phyloP scores from a whole-genome alignment of 1,284 basidiomycete genomes.

The Hemileia vastatrix region DNA sequence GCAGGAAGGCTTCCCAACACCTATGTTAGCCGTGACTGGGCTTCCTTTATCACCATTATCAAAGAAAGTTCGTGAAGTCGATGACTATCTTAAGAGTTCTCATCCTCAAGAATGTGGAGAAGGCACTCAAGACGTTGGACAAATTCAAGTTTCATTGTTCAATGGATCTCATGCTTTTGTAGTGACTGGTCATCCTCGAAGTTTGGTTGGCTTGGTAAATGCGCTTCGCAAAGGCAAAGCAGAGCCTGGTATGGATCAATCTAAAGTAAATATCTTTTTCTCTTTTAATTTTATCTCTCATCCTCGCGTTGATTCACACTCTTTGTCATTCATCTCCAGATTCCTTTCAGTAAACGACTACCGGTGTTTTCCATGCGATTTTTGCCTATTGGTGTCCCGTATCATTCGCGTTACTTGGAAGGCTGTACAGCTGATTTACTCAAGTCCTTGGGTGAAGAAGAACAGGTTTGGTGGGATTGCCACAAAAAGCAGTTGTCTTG shows the following conservation, averaged over 20 bases:
- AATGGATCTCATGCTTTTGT: constrained; percentile 87
- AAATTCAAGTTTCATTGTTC: constrained; percentile 61
- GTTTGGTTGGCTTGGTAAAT: constrained; percentile 87
- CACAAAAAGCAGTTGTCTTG: constrained; percentile 62
- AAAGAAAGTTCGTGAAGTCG: constrained; percentile 49
- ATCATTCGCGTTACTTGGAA: constrained; percentile 79
- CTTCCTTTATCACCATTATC: constrained; percentile 52
- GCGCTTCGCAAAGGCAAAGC: constrained; percentile 82
- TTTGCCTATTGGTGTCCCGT: constrained; percentile 86
- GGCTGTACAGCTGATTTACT: constrained; percentile 59
- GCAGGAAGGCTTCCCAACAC: constrained; percentile 82
- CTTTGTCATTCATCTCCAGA: constrained; percentile 26
- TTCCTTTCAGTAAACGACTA: constrained; percentile 87
- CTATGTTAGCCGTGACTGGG: constrained; percentile 86
- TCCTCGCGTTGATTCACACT: not conserved
- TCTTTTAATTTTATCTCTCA: not conserved
- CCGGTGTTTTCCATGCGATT: constrained; percentile 87
- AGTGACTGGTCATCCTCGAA: constrained; percentile 80
- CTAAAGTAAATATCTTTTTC: constrained; percentile 51
- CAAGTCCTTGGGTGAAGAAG: constrained; percentile 55
- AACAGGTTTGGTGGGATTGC: constrained; percentile 53
- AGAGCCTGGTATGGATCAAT: constrained; percentile 77
- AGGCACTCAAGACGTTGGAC: constrained; percentile 49
- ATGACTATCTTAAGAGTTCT: constrained; percentile 46
- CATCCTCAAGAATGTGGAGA: constrained; percentile 49